Evolutionary conservation across 306 rosid species (phyloP), one percentile per base, ranked within the genome.

Genomic region (Quercus parvula): DNA sequence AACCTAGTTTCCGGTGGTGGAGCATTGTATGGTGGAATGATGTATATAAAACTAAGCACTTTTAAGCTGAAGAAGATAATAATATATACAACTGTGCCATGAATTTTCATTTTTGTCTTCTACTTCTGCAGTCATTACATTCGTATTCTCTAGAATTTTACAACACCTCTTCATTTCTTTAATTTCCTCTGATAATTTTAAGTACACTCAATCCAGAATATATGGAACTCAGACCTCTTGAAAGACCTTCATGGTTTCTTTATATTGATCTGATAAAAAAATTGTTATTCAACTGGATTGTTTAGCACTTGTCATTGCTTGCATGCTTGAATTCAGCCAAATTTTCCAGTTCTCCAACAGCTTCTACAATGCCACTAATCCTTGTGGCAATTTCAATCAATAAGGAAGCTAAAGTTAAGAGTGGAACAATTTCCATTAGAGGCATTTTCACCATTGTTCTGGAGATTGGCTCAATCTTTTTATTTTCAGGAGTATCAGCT

Each of bases 371-470:
- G 75, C 52, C 87, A 83, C 93, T 87, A n/a, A 95, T 89, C 69
- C 98, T 83, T 0, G 85, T 56, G 19, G 85, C 77, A 24, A 85
- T 91, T 83, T 93, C 96, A 55, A 55, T 79, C 38, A 93, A 77
- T 81, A 95, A 79, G 41, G 99, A 91, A 63, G 86, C 74, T 58
- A 84, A 77, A 11, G 96, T 90, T 2, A 86, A 87, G 49, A 91
- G 87, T 76, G 90, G 94, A 80, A 95, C 46, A 12, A 89, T 68
- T 54, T 89, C 90, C 87, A 88, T 79, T 4, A 93, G 81, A 82
- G 86, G 74, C 44, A 76, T n/a, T 31, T 68, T 31, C 20, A 14
- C 30, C 57, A 66, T 38, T 30, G 19, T 38, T 49, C 25, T 77
- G 22, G 56, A 20, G 25, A 33, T 46, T 56, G 68, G 46, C 69